Evolutionary conservation across 1,284 basidiomycete genomes (phyloP), one percentile per base, ranked within the genome.

Genomic region (Hypsizygus ulmarius): DNA sequence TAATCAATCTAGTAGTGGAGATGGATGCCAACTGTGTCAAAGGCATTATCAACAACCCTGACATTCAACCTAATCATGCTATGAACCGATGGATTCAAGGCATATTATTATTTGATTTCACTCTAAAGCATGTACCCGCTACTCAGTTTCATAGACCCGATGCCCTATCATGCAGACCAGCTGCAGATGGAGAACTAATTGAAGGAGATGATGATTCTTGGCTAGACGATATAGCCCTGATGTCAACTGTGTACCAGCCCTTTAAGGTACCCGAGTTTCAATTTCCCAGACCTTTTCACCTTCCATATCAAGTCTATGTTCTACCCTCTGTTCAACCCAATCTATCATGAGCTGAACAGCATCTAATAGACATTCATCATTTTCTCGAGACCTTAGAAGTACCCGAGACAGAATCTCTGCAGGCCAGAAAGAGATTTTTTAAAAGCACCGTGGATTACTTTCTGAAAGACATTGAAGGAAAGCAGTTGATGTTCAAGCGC

Each of bases 11-110:
- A 0, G 39, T 54, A 1, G 59, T 72, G 0, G 65, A 72, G 46
- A 63, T 66, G 0, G 63, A 72, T 56, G 68, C 65, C 0, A 53
- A 58, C 9, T 69, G 64, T 40, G 59, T 70, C 8, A 59, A 62
- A 19, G 64, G 65, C 16, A 70, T 70, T 66, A 35, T 72, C 0
- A 65, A 65, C 27, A 57, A 66, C 11, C 69, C 66, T 0, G 70
- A 66, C 27, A 45, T 68, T 3, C 58, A 60, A 36, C 67, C 67
- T 0, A 69, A 63, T 43, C 62, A 63, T 5, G 57, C 66, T 0
- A 62, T 72, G 7, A 70, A 69, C 45, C 41, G 65, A 9, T 71
- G 70, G 70, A 68, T 71, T 30, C 53, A 54, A 18, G 54, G 48
- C 6, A 64, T 67, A 16, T 19, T 55, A 5, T 45, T 65, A 38